phyloP scores from a whole-genome alignment of 1,284 basidiomycete genomes.

The Sporisorium graminicola region DNA sequence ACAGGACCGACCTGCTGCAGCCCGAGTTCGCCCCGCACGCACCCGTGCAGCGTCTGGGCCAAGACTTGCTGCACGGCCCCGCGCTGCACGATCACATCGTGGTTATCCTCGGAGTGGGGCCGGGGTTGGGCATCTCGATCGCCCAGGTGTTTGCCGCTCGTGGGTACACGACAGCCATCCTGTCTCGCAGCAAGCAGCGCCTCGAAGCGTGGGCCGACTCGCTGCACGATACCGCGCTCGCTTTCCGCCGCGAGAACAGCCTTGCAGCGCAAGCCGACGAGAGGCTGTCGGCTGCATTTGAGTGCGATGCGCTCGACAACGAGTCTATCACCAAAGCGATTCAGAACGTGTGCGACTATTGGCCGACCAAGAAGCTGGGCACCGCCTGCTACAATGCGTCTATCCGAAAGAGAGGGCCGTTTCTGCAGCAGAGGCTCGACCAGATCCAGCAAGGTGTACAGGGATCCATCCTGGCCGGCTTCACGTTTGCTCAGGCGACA shows the following conservation, averaged over 20 bases:
- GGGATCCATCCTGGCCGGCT: conserved; percentile 51
- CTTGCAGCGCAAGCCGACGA: background rate
- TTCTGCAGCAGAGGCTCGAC: conserved; percentile 40
- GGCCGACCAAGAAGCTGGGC: conserved; percentile 50
- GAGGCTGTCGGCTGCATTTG: conserved; percentile 45
- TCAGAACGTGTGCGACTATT: conserved; percentile 21
- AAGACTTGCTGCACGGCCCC: conserved; percentile 49
- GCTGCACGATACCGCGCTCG: conserved; percentile 29
- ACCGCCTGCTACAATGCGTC: conserved; percentile 60
- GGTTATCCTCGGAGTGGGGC: conserved; percentile 56
- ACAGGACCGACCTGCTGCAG: conserved; percentile 44
- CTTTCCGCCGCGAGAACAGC: conserved; percentile 13
- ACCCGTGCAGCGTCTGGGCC: conserved; percentile 34
- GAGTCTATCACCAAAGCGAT: conserved; percentile 33
- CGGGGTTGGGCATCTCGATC: conserved; percentile 54
- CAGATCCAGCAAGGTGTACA: conserved; percentile 47
- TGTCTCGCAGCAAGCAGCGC: conserved; percentile 45
- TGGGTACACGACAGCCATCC: conserved; percentile 58
- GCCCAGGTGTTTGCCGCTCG: conserved; percentile 52
- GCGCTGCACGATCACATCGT: conserved; percentile 44
- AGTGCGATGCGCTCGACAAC: conserved; percentile 54
- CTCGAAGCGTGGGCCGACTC: conserved; percentile 46
- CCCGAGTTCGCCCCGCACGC: conserved; percentile 39
- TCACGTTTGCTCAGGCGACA: conserved; percentile 52
- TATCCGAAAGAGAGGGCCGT: conserved; percentile 48